Evolutionary conservation across 2,329 filamentous ascomycete genomes (phyloP).

Genomic region (Cryphonectria radicalis): DNA sequence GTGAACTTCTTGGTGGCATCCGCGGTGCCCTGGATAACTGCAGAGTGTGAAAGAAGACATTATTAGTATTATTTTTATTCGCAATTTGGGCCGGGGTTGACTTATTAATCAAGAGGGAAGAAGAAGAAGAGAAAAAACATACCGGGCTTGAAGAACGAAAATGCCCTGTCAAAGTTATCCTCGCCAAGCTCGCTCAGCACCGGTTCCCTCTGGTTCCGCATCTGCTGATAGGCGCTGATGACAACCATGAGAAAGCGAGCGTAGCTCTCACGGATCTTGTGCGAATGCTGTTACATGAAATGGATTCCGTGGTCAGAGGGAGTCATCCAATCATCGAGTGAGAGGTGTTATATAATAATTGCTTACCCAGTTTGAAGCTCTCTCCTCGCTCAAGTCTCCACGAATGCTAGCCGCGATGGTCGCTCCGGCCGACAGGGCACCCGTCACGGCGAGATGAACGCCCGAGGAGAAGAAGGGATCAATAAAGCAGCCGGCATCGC

Average conservation of each 20-base stretch:
- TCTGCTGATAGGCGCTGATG: conserved; percentile 45
- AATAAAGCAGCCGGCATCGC: conserved; percentile 55
- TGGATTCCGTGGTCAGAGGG: no score
- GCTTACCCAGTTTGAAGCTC: conserved; percentile 38
- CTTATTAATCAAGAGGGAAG: no score
- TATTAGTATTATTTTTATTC: not conserved
- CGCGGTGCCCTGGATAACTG: conserved; percentile 45
- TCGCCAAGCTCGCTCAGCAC: conserved; percentile 49
- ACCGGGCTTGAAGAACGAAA: conserved; percentile 46
- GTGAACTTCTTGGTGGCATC: conserved; percentile 38
- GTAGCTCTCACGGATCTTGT: conserved; percentile 50
- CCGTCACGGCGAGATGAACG: conserved; percentile 49
- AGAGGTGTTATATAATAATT: no score
- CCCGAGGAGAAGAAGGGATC: conserved; percentile 55
- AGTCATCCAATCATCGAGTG: no score
- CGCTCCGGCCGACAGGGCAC: conserved; percentile 50
- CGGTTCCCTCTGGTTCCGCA: conserved; percentile 42
- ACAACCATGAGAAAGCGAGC: conserved; percentile 52
- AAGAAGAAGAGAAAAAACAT: not conserved
- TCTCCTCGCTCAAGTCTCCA: conserved; percentile 44
- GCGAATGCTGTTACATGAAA: conserved; percentile 40
- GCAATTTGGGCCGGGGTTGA: not conserved
- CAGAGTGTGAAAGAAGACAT: not conserved
- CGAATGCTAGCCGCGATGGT: conserved; percentile 46
- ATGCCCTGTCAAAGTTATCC: conserved; percentile 48